Evolutionary conservation across 1,139 yeast species (phyloP), one percentile per base, ranked within the genome.

Genomic region (Blastobotrys arbuscula): DNA sequence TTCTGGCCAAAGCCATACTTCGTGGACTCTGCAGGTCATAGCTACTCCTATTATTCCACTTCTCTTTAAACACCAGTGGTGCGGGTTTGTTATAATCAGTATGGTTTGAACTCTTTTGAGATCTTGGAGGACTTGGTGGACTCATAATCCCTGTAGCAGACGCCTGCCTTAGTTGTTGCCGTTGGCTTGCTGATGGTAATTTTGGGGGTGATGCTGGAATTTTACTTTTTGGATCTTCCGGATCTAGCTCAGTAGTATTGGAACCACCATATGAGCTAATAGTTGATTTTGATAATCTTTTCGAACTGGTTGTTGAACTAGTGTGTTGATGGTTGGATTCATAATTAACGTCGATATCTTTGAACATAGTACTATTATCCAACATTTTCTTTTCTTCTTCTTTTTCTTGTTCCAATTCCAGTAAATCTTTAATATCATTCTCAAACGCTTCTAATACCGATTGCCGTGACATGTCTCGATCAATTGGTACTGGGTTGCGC

Each of bases 371-470:
- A 28, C 31, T 28, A 13, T 13, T 28, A 13, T 28, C 13, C 31
- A 10, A 34, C 38, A 34, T 16, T 18, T 6, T 9, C 18, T 36
- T 36, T 15, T n/a, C 3, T 4, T 39, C 31, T 12, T 31, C 21
- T 33, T 30, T 26, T 16, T 37, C 39, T 28, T 20, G 41, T 24
- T 54, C 50, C 7, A 51, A 44, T 31, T 51, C 45, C 10, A 53
- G 39, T 12, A 55, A 48, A 28, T 55, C 57, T 16, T 50, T 48
- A 21, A 55, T 50, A 44, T 55, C 58, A 21, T 50, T 54, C 35
- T 54, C 58, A 39, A 55, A 55, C 21, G 55, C 57, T 21, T 54
- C 55, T 35, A 55, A 48, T 2, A 54, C 55, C 9, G 53, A 49
- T 35, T 49, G 49, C 12, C 54, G 47, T 23, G 51, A 48, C 55